Percentiles rank a stretch among this genome's conserved stretches.
phyloP scores from a whole-genome alignment of 306 rosid genomes.

The Glycine latifolia region DNA sequence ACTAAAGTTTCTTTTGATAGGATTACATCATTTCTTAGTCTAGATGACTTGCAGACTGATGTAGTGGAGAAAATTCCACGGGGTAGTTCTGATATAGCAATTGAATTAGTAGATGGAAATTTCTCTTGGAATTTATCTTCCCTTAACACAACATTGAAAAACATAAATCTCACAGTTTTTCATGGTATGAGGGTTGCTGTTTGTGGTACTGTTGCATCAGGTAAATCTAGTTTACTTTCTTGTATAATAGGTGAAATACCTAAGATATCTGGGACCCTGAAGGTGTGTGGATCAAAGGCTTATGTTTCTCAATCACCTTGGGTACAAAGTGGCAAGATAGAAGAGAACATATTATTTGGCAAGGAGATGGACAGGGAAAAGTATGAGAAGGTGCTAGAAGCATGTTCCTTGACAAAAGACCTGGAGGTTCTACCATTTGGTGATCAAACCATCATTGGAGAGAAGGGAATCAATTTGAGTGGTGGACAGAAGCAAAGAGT shows the following conservation, averaged over 20 bases:
- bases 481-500: slow-evolving; percentile 14
- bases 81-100: slow-evolving; percentile 6
- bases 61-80: slow-evolving; percentile 7
- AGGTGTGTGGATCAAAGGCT: slow-evolving; percentile 20
- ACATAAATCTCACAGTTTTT: slow-evolving; percentile 11
- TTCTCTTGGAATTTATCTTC: slow-evolving; percentile 5
- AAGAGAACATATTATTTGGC: slow-evolving; percentile 17
- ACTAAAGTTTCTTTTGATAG: slow-evolving; percentile 17
- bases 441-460: slow-evolving; percentile 13
- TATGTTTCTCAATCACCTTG: slow-evolving; percentile 17
- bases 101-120: slow-evolving; percentile 1
- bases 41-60: slow-evolving; percentile 10
- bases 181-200: slow-evolving; percentile 24
- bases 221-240: slow-evolving; percentile 3
- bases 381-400: slow-evolving; percentile 21
- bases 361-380: slow-evolving; percentile 9
- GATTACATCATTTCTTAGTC: slow-evolving; percentile 6
- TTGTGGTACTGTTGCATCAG: slow-evolving; percentile 17
- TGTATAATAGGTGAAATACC: slow-evolving; percentile 10
- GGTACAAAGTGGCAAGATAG: slow-evolving; percentile 5
- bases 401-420: slow-evolving; percentile 21
- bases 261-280: slow-evolving; percentile 2
- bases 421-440: slow-evolving; percentile 10
- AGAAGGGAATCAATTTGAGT: slow-evolving; percentile 17
- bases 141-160: not conserved